Percentiles rank a stretch among this genome's conserved stretches.
phyloP scores from a whole-genome alignment of 352 stramenopile species.

The Phytophthora foliorum region DNA sequence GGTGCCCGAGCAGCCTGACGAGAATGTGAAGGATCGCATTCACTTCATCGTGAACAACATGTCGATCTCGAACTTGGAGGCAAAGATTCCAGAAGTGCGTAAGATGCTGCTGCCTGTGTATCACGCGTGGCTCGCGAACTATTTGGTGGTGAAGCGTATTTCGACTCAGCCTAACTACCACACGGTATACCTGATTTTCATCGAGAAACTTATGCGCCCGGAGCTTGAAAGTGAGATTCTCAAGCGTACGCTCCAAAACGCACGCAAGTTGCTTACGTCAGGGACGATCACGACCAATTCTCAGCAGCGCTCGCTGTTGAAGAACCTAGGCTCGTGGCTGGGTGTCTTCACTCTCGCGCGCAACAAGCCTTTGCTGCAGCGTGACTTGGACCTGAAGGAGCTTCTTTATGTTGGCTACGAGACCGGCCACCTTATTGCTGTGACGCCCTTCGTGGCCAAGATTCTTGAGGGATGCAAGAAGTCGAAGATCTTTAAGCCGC shows the following conservation, averaged over 20 bases:
- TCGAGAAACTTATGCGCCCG: constrained; percentile 96
- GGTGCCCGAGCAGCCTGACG: constrained; percentile 75
- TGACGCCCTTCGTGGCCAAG: constrained; percentile 99
- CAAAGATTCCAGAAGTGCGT: constrained; percentile 97
- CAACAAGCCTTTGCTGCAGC: constrained; percentile 98
- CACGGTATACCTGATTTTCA: constrained; percentile 97
- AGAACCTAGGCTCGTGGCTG: constrained; percentile 99
- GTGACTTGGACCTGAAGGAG: constrained; percentile 99
- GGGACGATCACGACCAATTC: constrained; percentile 98
- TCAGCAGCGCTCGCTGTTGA: constrained; percentile 97
- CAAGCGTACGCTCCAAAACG: constrained; percentile 95
- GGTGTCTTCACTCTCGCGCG: constrained; percentile 98
- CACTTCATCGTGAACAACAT: constrained; percentile 99
- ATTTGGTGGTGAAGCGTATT: constrained; percentile 99
- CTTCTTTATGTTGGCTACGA: constrained; percentile 96
- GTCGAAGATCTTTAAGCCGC: constrained; percentile 98
- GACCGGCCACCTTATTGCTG: constrained; percentile 97
- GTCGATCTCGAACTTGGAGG: constrained; percentile 97
- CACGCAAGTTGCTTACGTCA: constrained; percentile 97
- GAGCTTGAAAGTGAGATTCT: constrained; percentile 96
- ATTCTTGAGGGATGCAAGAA: constrained; percentile 98
- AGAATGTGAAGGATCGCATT: constrained; percentile 95
- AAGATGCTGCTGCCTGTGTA: constrained; percentile 95
- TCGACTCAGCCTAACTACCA: constrained; percentile 99
- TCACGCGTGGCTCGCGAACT: constrained; percentile 99